These are phyloP conservation scores for Eudorina sp. DNA, from an alignment of 139 green algal genomes.

Conservation along the genomic window DNA sequence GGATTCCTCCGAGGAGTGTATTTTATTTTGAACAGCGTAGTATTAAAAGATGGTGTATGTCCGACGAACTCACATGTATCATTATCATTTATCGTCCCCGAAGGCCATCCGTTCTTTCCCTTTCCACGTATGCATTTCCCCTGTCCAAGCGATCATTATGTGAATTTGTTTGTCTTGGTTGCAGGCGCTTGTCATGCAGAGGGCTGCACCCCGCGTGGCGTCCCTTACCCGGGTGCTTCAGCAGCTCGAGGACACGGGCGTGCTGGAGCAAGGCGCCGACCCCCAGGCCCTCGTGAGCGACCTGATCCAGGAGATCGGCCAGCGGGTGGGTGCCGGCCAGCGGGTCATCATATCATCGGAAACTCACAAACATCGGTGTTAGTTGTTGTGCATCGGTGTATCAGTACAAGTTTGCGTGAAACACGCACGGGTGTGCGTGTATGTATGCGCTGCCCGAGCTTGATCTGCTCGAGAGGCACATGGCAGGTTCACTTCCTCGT, in stretches of 20 bases:
- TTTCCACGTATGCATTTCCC: background rate
- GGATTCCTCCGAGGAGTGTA: too few relatives aligned
- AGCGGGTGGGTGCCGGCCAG: background rate
- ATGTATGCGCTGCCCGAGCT: too few relatives aligned
- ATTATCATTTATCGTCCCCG: too few relatives aligned
- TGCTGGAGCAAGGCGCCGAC: background rate
- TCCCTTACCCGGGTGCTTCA: background rate
- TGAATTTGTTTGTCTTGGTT: background rate
- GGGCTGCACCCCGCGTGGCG: background rate
- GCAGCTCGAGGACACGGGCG: background rate
- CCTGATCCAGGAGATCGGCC: background rate
- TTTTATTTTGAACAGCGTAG: too few relatives aligned
- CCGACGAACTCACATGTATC: too few relatives aligned
- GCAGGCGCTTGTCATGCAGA: background rate
- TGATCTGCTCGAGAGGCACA: background rate
- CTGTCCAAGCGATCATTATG: background rate
- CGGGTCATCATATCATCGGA: background rate
- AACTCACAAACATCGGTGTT: background rate
- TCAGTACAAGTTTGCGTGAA: too few relatives aligned
- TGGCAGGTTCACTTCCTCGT: background rate
- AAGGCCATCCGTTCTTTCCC: background rate
- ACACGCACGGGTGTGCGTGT: too few relatives aligned
- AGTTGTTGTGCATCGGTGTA: background rate
- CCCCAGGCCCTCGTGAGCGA: background rate
- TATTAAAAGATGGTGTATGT: too few relatives aligned